Conservation (phyloP, 2,329 filamentous ascomycete genomes). For the Pestalotiopsis sp. region DNA sequence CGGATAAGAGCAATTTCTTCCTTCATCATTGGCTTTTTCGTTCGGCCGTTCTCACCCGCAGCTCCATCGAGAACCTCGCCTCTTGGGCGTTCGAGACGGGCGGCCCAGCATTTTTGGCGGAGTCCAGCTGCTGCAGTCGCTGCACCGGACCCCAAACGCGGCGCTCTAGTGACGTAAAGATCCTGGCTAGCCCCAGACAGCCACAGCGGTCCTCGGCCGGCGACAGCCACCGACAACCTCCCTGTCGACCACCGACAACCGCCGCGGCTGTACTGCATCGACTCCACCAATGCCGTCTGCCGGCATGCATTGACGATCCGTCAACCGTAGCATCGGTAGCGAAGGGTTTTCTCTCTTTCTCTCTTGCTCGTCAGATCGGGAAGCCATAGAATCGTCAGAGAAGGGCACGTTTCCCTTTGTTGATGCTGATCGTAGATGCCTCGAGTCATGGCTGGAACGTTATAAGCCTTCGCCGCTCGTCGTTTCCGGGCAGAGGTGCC, state of each 20-base stretch:
- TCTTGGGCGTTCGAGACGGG: slow-evolving; percentile 16
- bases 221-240: background rate
- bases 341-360: background rate
- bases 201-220: background rate
- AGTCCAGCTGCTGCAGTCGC: background rate
- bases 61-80: slow-evolving; percentile 4
- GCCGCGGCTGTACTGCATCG: background rate
- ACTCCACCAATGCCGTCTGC: slow-evolving; percentile 3
- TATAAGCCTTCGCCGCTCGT: background rate
- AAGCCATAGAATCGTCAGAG: too few relatives aligned
- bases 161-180: background rate
- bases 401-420: background rate
- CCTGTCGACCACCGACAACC: background rate
- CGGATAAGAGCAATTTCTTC: slow-evolving; percentile 11
- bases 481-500: background rate
- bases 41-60: background rate
- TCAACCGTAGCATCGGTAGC: background rate
- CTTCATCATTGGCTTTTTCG: background rate
- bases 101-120: background rate
- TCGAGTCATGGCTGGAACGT: background rate
- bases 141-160: background rate
- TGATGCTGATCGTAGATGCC: background rate
- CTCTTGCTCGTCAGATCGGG: background rate
- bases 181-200: background rate
- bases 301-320: slow-evolving; percentile 2